Percentiles rank a stretch among this genome's conserved stretches.
Conservation (phyloP, 202 grass and related monocot genomes). For the Panicum virgatum region DNA sequence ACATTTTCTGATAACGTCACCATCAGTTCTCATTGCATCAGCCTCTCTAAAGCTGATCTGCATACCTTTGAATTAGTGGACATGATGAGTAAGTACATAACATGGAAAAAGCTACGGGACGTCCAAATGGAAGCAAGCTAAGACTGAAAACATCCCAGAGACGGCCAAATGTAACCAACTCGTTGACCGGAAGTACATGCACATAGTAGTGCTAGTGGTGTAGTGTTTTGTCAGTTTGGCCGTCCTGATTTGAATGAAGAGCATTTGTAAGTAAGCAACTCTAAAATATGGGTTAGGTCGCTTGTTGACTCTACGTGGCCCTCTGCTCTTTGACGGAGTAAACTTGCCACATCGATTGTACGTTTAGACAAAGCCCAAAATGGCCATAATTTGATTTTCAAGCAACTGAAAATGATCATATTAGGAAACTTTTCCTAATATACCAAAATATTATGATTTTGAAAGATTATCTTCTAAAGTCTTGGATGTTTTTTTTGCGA, state of each 20-base stretch:
- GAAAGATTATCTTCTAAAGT: too few relatives aligned
- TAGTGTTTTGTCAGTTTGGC: neutral
- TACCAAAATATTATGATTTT: too few relatives aligned
- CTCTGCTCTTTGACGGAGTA: neutral
- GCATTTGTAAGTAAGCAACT: neutral
- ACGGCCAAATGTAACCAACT: neutral
- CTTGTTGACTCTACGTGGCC: neutral
- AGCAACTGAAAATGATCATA: neutral
- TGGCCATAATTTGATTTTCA: neutral
- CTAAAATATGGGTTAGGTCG: neutral
- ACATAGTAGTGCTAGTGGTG: neutral
- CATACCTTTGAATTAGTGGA: neutral
- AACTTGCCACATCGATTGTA: too few relatives aligned
- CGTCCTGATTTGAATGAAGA: neutral
- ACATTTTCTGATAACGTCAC: neutral
- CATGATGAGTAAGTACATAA: neutral
- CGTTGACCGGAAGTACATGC: neutral
- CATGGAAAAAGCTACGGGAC: neutral
- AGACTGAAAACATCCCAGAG: neutral
- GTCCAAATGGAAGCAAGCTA: slow-evolving; percentile 13
- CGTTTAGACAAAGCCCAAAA: too few relatives aligned
- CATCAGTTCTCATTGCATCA: neutral
- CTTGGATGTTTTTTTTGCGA: too few relatives aligned
- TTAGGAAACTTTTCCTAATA: neutral
- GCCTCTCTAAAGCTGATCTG: neutral